phyloP scores from a whole-genome alignment of 169 alveolate genomes.

The Theileria sp. region DNA sequence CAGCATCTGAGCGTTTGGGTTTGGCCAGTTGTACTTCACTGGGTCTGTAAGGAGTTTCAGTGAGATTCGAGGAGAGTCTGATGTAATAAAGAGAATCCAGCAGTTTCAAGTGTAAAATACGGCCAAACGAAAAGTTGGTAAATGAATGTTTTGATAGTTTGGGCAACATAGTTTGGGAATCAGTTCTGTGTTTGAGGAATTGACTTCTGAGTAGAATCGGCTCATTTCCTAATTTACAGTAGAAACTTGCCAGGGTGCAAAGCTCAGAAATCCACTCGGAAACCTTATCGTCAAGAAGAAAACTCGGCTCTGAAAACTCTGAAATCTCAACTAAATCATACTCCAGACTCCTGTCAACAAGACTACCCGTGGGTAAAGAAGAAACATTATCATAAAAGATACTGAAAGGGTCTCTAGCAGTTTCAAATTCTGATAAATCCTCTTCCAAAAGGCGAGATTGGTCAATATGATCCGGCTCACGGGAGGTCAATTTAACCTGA shows the following conservation, averaged over 20 bases:
- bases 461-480: no score
- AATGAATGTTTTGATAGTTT: neutral
- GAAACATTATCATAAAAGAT: neutral
- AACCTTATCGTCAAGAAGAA: conserved; percentile 4
- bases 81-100: neutral
- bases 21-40: neutral
- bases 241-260: conserved; percentile 29
- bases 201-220: conserved; percentile 17
- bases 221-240: conserved; percentile 11
- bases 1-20: no score
- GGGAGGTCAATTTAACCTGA: no score
- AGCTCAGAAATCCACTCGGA: conserved; percentile 46
- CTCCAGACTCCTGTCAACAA: neutral
- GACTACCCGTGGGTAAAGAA: neutral
- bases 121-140: neutral
- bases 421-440: neutral
- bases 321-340: conserved; percentile 17
- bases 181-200: neutral
- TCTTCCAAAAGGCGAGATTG: no score
- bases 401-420: no score
- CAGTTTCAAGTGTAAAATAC: neutral
- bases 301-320: conserved; percentile 6
- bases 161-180: neutral
- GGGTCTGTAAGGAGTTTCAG: neutral
- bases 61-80: neutral